phyloP scores from a whole-genome alignment of 1,139 yeast species.

The Yamadazyma aaseri region DNA sequence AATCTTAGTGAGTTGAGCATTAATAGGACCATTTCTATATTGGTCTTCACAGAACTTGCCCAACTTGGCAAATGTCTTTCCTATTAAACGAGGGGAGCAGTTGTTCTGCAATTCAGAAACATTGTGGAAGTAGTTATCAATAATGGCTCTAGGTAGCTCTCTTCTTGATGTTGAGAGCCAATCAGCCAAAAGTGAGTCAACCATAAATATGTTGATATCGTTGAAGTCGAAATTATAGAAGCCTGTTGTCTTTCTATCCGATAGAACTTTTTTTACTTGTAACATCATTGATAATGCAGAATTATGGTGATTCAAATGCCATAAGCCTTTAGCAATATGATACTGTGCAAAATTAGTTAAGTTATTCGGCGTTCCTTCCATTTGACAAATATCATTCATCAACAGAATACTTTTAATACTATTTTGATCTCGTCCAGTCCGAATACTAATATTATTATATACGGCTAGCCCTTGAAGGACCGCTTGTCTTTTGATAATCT shows the following conservation, averaged over 20 bases:
- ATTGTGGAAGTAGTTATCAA: constrained; percentile 48
- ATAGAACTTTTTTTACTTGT: constrained; percentile 16
- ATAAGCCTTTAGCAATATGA: constrained; percentile 55
- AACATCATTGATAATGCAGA: constrained; percentile 55
- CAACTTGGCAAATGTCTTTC: constrained; percentile 23
- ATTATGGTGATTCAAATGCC: constrained; percentile 55
- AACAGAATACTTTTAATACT: constrained; percentile 50
- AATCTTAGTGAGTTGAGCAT: constrained; percentile 44
- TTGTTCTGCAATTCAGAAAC: neutral
- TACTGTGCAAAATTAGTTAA: constrained; percentile 18
- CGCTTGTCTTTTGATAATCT: constrained; percentile 6
- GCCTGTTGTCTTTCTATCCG: neutral
- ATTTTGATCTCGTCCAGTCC: constrained; percentile 39
- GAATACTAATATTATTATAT: constrained; percentile 41
- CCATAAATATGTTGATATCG: constrained; percentile 15
- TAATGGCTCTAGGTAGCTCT: constrained; percentile 59
- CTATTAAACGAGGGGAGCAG: constrained; percentile 6
- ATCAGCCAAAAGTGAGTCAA: constrained; percentile 55
- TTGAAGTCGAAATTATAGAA: constrained; percentile 3
- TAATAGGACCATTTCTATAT: constrained; percentile 42
- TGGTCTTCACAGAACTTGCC: constrained; percentile 80
- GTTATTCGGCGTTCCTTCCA: neutral
- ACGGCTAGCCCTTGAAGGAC: constrained; percentile 33
- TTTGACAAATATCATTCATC: constrained; percentile 27
- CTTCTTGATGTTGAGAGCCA: constrained; percentile 75